Evolutionary conservation across 73 alveolate genomes (phyloP), one percentile per base, ranked within the genome.

Genomic region (Halteria grandinella): DNA sequence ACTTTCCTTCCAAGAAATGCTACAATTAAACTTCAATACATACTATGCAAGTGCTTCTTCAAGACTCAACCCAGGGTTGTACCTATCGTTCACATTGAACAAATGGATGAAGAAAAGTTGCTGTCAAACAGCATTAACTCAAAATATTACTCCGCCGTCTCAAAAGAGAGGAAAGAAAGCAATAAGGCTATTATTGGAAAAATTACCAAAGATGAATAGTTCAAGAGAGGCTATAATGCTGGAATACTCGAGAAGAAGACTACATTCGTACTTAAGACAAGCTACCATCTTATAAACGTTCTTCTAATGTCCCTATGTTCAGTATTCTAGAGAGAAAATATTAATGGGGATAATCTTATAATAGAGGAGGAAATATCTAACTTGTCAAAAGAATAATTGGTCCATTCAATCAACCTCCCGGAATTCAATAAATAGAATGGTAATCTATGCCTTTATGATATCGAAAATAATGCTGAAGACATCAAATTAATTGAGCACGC

Each of bases 201-300:
- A 31, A 8, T 2, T 5, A 57, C 74, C 17, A 5, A 23, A 31
- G 74, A 57, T 57, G 54, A 57, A 18, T 51, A 57, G 14, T 57
- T 57, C 36, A 57, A 57, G 36, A 29, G 55, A 18, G n/a, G 28
- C 4, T 57, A 57, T 31, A 57, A 11, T 29, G 55, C 74, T 6
- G 5, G 8, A 7, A 54, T 57, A 5, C 62, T 62, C 17, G 41
- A 62, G 44, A 62, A 62, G 27, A 15, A 62, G 44, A 39, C 78
- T 11, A 62, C 78, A 3, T 21, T 62, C n/a, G 78, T 62, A 12
- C 78, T 62, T 14, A 62, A 62, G 41, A 62, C 78, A 5, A 62
- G 78, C 50, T 62, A 29, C 23, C 78, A 62, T 62, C 45, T 62
- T 3, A 62, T 62, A 36, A 62, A 62, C 24, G 27, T 62, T 3